A percentile compares a stretch with the other conserved stretches of the same genome.
phyloP scores from a whole-genome alignment of 441 rosid genomes.

The Arabidopsis lyrata region DNA sequence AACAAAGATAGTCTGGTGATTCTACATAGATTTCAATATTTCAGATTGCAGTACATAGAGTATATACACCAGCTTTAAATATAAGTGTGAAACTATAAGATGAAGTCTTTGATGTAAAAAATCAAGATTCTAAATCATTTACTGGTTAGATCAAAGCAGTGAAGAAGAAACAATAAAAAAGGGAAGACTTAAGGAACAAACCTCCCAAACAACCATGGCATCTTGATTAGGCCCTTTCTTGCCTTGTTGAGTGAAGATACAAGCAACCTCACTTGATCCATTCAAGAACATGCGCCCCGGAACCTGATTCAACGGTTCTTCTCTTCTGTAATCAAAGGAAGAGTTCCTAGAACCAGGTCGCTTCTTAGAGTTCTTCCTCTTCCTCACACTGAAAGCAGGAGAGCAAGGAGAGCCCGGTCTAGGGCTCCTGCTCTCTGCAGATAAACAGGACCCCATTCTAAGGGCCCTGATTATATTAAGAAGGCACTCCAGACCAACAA shows the following conservation, averaged over 20 bases:
- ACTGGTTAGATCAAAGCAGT: constrained; percentile 3
- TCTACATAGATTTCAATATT: neutral
- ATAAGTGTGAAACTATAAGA: neutral
- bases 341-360: constrained; percentile 68
- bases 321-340: constrained; percentile 71
- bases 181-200: constrained; percentile 36
- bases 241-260: constrained; percentile 91
- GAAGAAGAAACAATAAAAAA: neutral
- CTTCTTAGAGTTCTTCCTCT: constrained; percentile 77
- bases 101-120: neutral
- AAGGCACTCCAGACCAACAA: constrained; percentile 98
- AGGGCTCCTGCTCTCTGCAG: constrained; percentile 89
- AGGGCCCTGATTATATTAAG: constrained; percentile 97
- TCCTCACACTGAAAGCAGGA: constrained; percentile 65
- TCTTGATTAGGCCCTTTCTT: constrained; percentile 99
- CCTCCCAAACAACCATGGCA: constrained; percentile 99
- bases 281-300: constrained; percentile 87
- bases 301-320: constrained; percentile 71
- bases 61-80: neutral
- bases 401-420: constrained; percentile 86
- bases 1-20: neutral
- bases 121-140: neutral
- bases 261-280: constrained; percentile 83
- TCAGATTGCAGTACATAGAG: neutral
- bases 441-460: constrained; percentile 99